Evolutionary conservation across 2,329 filamentous ascomycete species (phyloP).

Genomic region (Daldinia sp.): DNA sequence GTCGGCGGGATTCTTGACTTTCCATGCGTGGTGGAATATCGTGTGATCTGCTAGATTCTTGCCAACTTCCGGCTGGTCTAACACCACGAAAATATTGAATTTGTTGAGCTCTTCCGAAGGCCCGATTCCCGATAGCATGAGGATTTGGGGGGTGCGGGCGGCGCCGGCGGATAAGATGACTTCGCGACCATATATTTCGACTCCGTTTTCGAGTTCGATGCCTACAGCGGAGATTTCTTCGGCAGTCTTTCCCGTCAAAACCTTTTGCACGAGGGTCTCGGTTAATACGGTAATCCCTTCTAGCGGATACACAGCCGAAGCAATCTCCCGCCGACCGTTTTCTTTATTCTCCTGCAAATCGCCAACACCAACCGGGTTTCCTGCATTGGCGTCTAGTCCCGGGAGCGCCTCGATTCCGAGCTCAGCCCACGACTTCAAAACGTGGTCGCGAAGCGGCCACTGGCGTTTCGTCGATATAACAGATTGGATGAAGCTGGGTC

Average conservation of each 20-base stretch:
- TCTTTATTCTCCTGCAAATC: slow-evolving; percentile 31
- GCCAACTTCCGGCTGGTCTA: slow-evolving; percentile 42
- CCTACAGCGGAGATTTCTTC: slow-evolving; percentile 5
- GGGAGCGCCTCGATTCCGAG: slow-evolving; percentile 39
- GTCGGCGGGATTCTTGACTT: slow-evolving; percentile 46
- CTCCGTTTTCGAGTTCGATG: slow-evolving; percentile 30
- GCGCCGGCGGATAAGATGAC: slow-evolving; percentile 43
- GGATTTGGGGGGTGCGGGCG: slow-evolving; percentile 41
- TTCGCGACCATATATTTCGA: slow-evolving; percentile 40
- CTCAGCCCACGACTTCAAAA: slow-evolving; percentile 46
- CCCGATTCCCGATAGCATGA: slow-evolving; percentile 46
- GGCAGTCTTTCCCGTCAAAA: slow-evolving; percentile 14
- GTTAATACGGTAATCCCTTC: slow-evolving; percentile 13
- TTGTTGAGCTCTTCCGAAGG: slow-evolving; percentile 41
- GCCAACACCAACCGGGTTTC: slow-evolving; percentile 40
- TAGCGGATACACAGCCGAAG: slow-evolving; percentile 23
- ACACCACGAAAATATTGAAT: slow-evolving; percentile 45
- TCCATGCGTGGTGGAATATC: slow-evolving; percentile 44
- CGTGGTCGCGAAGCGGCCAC: slow-evolving; percentile 46
- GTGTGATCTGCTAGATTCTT: slow-evolving; percentile 42
- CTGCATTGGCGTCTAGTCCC: slow-evolving; percentile 31
- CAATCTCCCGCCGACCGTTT: slow-evolving; percentile 29
- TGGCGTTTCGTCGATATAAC: slow-evolving; percentile 41
- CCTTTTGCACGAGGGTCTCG: slow-evolving; percentile 28
- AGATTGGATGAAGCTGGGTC: slow-evolving; percentile 39